phyloP scores from a whole-genome alignment of 768 basidiomycete genomes.

The Hygrocybe punicea region DNA sequence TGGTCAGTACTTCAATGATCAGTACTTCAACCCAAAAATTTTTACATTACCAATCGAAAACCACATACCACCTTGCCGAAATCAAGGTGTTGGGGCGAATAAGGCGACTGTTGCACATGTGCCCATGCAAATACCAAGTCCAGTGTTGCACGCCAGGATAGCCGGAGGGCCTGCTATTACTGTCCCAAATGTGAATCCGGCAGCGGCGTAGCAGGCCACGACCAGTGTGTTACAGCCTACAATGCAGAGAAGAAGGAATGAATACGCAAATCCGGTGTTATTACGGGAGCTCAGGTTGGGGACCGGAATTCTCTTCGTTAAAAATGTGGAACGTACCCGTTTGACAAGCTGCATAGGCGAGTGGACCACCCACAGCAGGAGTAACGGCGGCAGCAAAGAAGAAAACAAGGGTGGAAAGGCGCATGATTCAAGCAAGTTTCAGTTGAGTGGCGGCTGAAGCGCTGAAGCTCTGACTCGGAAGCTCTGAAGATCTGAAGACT shows the following conservation, averaged over 20 bases:
- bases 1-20: too few species aligned
- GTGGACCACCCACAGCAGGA: slow-evolving; percentile 23
- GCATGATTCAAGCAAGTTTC: slow-evolving; percentile 3
- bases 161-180: slow-evolving; percentile 28
- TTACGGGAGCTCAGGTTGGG: too few species aligned
- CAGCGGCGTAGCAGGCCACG: slow-evolving; percentile 35
- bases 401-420: slow-evolving; percentile 4
- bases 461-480: too few species aligned
- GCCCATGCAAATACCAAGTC: slow-evolving; percentile 26
- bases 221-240: slow-evolving; percentile 30
- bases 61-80: too few species aligned
- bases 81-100: slow-evolving; percentile 7
- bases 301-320: too few species aligned
- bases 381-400: neutral
- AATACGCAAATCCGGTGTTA: too few species aligned
- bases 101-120: slow-evolving; percentile 6
- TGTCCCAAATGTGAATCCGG: slow-evolving; percentile 30
- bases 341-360: slow-evolving; percentile 39
- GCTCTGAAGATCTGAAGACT: too few species aligned
- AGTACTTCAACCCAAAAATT: too few species aligned
- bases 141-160: slow-evolving; percentile 33
- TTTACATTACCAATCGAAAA: too few species aligned
- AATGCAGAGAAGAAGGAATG: neutral
- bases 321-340: slow-evolving; percentile 24
- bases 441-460: too few species aligned